Evolutionary conservation across 2,329 filamentous ascomycete genomes (phyloP).

Genomic region (Aspergillus ustus): DNA sequence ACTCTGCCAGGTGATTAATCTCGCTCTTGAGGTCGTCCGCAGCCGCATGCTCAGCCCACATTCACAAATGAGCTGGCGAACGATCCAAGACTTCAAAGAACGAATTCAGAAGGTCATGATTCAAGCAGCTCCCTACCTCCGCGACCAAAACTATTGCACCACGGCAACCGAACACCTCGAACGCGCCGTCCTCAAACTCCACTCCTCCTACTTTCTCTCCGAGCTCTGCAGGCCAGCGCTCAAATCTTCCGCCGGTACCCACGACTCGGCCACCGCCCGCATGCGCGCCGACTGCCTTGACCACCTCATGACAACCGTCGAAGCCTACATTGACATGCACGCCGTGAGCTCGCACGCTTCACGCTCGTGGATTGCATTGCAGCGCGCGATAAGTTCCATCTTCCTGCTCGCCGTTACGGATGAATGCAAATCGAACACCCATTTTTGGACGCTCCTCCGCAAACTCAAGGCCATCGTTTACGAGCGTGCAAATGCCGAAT

Average conservation of each 20-base stretch:
- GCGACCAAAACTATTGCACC: slow-evolving; percentile 53
- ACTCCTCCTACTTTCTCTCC: slow-evolving; percentile 65
- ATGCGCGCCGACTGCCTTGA: slow-evolving; percentile 61
- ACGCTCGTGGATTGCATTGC: slow-evolving; percentile 53
- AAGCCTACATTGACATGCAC: slow-evolving; percentile 64
- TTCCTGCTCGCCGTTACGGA: slow-evolving; percentile 53
- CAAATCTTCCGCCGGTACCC: slow-evolving; percentile 54
- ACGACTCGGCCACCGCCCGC: slow-evolving; percentile 42
- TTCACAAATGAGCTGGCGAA: slow-evolving; percentile 57
- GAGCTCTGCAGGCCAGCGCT: slow-evolving; percentile 66
- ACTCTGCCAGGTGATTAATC: slow-evolving; percentile 59
- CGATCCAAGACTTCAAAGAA: slow-evolving; percentile 62
- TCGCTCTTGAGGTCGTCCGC: slow-evolving; percentile 62
- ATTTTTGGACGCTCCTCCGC: slow-evolving; percentile 45
- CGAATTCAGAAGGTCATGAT: slow-evolving; percentile 61
- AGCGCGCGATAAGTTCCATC: slow-evolving; percentile 53
- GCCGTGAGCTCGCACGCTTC: slow-evolving; percentile 47
- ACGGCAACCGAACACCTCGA: slow-evolving; percentile 58
- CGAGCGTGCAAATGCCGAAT: slow-evolving; percentile 45
- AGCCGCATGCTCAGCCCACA: slow-evolving; percentile 60
- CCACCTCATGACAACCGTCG: slow-evolving; percentile 60
- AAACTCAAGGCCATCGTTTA: slow-evolving; percentile 51
- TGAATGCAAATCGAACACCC: slow-evolving; percentile 48
- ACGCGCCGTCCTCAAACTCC: slow-evolving; percentile 64
- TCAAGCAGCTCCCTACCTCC: slow-evolving; percentile 62